Conservation (phyloP, 2,329 filamentous ascomycete species). For the Sporothrix euskadiensis region DNA sequence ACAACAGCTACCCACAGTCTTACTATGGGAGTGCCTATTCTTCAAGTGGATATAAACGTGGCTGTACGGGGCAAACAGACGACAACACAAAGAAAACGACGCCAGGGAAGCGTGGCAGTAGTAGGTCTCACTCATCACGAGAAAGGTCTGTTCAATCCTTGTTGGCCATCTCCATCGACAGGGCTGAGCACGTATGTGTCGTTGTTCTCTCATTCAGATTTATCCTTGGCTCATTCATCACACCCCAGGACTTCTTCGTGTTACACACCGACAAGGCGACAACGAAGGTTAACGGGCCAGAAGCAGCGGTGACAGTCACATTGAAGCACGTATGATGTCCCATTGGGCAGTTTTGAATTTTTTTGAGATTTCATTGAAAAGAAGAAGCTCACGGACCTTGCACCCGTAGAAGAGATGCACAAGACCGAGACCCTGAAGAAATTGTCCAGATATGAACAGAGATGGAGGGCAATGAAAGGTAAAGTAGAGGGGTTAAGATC, state of each 20-base stretch:
- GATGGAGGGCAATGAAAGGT: not conserved
- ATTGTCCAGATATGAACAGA: not conserved
- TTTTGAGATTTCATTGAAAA: not conserved
- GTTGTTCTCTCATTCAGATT: not conserved
- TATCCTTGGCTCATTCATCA: not conserved
- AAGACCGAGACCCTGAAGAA: not conserved
- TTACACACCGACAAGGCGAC: not conserved
- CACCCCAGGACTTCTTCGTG: not conserved
- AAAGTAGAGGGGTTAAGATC: not conserved
- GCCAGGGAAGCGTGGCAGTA: not conserved
- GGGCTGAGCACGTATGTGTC: not conserved
- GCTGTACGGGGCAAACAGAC: not conserved
- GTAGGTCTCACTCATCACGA: conserved; percentile 3
- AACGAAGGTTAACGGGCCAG: not conserved
- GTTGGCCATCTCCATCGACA: not conserved
- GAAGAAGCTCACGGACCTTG: not conserved
- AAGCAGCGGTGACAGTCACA: not conserved
- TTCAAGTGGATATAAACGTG: not conserved
- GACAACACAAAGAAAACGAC: not conserved
- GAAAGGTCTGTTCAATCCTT: not conserved
- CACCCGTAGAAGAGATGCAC: not conserved
- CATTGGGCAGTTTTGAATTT: not conserved
- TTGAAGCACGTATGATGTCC: too few species aligned
- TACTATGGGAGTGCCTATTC: not conserved
- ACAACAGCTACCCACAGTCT: not conserved